Evolutionary conservation across 352 stramenopile genomes (phyloP).

Genomic region (Phytophthora hybrid): DNA sequence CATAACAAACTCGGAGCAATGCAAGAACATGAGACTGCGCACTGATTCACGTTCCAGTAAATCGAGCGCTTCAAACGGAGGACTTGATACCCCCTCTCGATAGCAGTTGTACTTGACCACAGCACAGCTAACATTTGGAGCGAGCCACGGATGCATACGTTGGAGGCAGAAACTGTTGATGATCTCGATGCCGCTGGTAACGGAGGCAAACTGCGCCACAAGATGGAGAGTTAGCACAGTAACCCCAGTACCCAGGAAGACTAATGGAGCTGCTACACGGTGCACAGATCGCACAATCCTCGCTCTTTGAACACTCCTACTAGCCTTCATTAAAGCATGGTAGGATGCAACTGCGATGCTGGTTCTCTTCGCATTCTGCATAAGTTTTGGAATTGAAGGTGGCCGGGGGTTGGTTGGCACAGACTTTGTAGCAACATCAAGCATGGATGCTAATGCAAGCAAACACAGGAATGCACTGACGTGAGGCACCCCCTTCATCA

Average conservation of each 20-base stretch:
- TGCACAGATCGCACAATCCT: conserved; percentile 6
- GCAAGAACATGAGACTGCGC: conserved; percentile 50
- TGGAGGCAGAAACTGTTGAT: conserved; percentile 32
- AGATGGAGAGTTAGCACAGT: conserved; percentile 10
- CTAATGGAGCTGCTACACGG: conserved; percentile 30
- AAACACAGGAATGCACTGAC: conserved; percentile 46
- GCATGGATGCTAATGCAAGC: conserved; percentile 33
- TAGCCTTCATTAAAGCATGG: conserved; percentile 6
- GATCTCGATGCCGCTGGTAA: neutral
- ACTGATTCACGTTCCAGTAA: conserved; percentile 36
- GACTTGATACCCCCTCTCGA: conserved; percentile 18
- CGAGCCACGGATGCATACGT: conserved; percentile 48
- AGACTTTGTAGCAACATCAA: conserved; percentile 12
- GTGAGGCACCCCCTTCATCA: conserved; percentile 46
- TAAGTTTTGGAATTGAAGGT: neutral
- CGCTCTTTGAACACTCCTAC: neutral
- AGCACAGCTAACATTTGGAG: conserved; percentile 43
- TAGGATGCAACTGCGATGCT: conserved; percentile 1
- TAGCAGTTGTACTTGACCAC: conserved; percentile 55
- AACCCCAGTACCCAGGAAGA: conserved; percentile 12
- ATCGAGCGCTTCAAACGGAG: neutral
- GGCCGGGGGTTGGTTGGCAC: no score
- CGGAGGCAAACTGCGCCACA: neutral
- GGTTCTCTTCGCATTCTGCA: neutral
- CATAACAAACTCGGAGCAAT: conserved; percentile 51